Evolutionary conservation across 2,329 filamentous ascomycete genomes (phyloP).

Genomic region (Neodidymelliopsis sp.): DNA sequence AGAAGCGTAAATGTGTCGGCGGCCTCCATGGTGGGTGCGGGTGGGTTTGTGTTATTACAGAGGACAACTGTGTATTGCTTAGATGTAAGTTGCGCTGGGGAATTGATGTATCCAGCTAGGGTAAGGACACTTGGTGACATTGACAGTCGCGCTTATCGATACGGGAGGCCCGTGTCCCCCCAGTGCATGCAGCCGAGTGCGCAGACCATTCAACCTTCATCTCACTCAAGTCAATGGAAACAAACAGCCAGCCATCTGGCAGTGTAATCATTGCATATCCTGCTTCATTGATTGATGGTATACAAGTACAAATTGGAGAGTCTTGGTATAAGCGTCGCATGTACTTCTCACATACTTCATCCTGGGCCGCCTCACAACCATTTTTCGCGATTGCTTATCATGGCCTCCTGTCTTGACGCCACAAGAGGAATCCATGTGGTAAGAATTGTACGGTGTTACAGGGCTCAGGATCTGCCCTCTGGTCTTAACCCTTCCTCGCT

Average conservation of each 20-base stretch:
- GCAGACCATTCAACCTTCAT: not conserved
- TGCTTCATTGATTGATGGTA: too few species aligned
- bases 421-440: too few species aligned
- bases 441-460: too few species aligned
- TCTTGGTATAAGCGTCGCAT: too few species aligned
- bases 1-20: slow-evolving; percentile 79
- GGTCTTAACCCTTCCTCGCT: too few species aligned
- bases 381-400: not conserved
- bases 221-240: not conserved
- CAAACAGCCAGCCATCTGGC: not conserved
- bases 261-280: too few species aligned
- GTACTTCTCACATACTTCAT: not conserved
- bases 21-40: slow-evolving; percentile 41
- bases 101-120: too few species aligned
- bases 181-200: not conserved
- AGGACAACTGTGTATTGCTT: not conserved
- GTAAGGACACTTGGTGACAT: slow-evolving; percentile 22
- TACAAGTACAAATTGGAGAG: too few species aligned
- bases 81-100: not conserved
- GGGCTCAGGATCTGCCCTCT: too few species aligned
- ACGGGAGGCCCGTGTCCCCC: slow-evolving; percentile 1
- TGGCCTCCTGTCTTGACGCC: too few species aligned
- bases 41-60: not conserved
- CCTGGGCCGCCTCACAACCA: not conserved
- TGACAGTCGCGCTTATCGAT: slow-evolving; percentile 14